Conservation (phyloP, 371 early-diverging fungal species). For the Entomophthora muscae region DNA sequence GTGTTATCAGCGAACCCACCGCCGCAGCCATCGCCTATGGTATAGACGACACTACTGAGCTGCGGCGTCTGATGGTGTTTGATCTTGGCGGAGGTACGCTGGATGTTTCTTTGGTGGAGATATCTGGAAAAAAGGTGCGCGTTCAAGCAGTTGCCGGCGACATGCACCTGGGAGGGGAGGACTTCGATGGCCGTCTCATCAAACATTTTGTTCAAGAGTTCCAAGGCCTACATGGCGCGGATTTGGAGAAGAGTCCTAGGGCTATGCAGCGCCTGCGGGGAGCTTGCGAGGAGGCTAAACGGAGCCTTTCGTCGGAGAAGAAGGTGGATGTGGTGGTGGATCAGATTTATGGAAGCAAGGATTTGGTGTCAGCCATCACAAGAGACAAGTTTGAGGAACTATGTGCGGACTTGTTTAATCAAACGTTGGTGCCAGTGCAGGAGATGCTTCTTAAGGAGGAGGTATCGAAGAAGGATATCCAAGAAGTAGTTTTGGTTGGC, state of each 20-base stretch:
- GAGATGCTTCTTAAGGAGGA: conserved; percentile 94
- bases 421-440: conserved; percentile 93
- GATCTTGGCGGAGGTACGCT: conserved; percentile 95
- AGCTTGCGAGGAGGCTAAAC: conserved; percentile 79
- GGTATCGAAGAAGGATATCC: conserved; percentile 66
- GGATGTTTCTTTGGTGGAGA: conserved; percentile 78
- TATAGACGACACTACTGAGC: conserved; percentile 41
- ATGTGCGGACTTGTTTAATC: conserved; percentile 72
- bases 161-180: too few relatives aligned
- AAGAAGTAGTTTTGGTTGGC: conserved; percentile 98
- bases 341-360: conserved; percentile 92
- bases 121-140: conserved; percentile 74
- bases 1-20: conserved; percentile 88
- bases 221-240: conserved; percentile 52
- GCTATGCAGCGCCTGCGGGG: conserved; percentile 74
- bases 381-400: conserved; percentile 92
- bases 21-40: conserved; percentile 92
- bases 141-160: conserved; percentile 78
- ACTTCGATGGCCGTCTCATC: too few relatives aligned
- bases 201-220: conserved; percentile 53
- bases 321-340: conserved; percentile 81
- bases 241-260: conserved; percentile 49
- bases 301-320: conserved; percentile 69
- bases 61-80: conserved; percentile 65
- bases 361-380: conserved; percentile 89